phyloP scores from a whole-genome alignment of 2,329 filamentous ascomycete genomes.

The Paracoccidioides brasiliensis region DNA sequence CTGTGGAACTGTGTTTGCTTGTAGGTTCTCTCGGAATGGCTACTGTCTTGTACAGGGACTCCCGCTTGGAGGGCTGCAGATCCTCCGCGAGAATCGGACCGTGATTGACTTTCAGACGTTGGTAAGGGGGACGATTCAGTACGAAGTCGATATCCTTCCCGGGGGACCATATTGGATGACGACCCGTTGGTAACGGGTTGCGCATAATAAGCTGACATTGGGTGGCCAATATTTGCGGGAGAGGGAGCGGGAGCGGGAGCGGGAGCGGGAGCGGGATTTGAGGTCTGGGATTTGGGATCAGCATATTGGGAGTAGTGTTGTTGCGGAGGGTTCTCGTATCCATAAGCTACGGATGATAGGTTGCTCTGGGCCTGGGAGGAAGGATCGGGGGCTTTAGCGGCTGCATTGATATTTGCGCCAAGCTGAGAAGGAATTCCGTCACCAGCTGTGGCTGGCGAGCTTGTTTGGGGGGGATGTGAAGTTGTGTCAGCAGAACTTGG shows the following conservation, averaged over 20 bases:
- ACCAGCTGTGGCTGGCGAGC: neutral
- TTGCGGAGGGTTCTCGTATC: conserved; percentile 25
- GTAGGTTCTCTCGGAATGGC: conserved; percentile 56
- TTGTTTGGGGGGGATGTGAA: conserved; percentile 4
- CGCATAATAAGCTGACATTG: conserved; percentile 37
- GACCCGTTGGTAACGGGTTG: conserved; percentile 30
- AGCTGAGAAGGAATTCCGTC: neutral
- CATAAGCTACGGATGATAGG: conserved; percentile 31
- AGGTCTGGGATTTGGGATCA: conserved; percentile 20
- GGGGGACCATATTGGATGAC: conserved; percentile 25
- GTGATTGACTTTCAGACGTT: conserved; percentile 41
- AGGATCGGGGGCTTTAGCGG: conserved; percentile 14
- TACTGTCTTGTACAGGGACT: conserved; percentile 54
- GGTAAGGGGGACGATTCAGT: conserved; percentile 48
- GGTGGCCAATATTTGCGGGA: conserved; percentile 27
- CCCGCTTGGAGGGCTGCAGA: conserved; percentile 46
- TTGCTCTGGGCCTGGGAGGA: conserved; percentile 21
- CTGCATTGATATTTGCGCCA: conserved; percentile 10
- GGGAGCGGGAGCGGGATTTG: conserved; percentile 19
- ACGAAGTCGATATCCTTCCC: conserved; percentile 40
- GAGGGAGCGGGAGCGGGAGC: conserved; percentile 18
- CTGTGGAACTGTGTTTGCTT: conserved; percentile 45
- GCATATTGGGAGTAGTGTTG: conserved; percentile 32
- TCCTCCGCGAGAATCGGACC: conserved; percentile 51
- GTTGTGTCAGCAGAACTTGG: neutral